Base-by-base conservation (phyloP, 306 rosid species). In the Quercus alba region DNA sequence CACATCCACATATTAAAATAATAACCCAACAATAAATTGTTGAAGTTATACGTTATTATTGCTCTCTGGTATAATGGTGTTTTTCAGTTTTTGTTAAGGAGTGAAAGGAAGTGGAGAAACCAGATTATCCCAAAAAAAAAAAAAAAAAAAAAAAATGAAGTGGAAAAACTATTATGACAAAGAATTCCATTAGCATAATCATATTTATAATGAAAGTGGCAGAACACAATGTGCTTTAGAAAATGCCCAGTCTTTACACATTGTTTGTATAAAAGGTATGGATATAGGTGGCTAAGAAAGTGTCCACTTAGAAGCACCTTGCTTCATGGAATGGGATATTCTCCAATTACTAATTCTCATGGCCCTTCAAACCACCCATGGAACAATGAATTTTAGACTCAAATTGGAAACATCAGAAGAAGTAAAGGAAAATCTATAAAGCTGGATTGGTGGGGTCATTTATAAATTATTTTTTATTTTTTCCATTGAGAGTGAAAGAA, bases 171-270 rank as follows among this genome's bases (percentile, higher is more conserved):
- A 84, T 86, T 73, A 80, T 80, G 80, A 79, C 82, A 79, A 35
- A 35, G 70, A 78, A 80, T 77, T 81, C 80, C 86, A 82, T 86
- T 87, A 80, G 80, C 86, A 86, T 75, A 85, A 86, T 88, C 84
- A 84, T 89, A 78, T 77, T 78, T 59, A 84, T 85, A 84, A 81
- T 35, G 80, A 85, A 85, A 88, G 94, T 91, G 90, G 89, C 51
- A 75, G 64, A 56, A 46, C 81, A 11, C 64, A 35, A 81, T 81
- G 87, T 89, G 88, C 81, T 84, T 81, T 85, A 76, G 64, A 46
- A 81, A 80, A 84, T 82, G 64, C 80, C 87, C 84, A 56, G 77
- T 79, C 84, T 41, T 61, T 75, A 67, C 23, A 23, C 66, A 77
- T 67, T 30, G 78, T 80, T 52, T 56, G 87, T 66, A 75, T 75